Percentiles rank a stretch among this genome's conserved stretches.
These are phyloP conservation scores for Fusarium sp. DNA, from an alignment of 2,329 filamentous ascomycete species.

Conservation along the genomic window DNA sequence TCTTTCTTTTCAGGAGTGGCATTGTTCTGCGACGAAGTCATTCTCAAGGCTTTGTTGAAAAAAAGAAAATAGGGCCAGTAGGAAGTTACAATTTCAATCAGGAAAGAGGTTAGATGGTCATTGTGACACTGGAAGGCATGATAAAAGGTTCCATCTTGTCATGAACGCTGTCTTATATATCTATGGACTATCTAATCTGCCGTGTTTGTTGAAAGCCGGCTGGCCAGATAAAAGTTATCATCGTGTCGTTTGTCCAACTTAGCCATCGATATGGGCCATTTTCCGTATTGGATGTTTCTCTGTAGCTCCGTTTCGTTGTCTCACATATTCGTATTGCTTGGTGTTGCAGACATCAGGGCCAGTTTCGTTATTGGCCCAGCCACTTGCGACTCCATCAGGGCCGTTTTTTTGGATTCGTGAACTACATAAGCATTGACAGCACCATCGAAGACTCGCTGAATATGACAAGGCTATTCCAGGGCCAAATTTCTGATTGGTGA, in stretches of 20 bases:
- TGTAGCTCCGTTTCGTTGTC: background rate
- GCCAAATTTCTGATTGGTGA: background rate
- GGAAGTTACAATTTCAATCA: rapidly evolving
- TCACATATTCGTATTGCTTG: background rate
- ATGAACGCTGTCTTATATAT: background rate
- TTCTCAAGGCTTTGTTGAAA: rapidly evolving
- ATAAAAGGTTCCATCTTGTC: rapidly evolving
- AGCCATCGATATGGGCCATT: background rate
- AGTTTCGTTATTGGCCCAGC: background rate
- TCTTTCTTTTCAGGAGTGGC: rapidly evolving
- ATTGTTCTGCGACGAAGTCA: background rate
- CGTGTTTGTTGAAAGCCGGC: background rate
- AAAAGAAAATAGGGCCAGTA: rapidly evolving
- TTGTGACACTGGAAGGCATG: too few relatives aligned
- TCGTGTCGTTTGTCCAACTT: background rate
- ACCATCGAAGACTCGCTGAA: rapidly evolving
- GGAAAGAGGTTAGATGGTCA: rapidly evolving
- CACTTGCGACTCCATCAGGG: background rate
- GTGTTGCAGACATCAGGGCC: background rate
- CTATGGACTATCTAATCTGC: too few relatives aligned
- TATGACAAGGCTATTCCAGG: rapidly evolving
- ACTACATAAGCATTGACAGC: rapidly evolving
- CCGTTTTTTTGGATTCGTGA: background rate
- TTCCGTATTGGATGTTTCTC: background rate
- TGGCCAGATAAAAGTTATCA: background rate